These are phyloP conservation scores for Cercospora sp. DNA, from an alignment of 2,329 filamentous ascomycete species.

Conservation along the genomic window DNA sequence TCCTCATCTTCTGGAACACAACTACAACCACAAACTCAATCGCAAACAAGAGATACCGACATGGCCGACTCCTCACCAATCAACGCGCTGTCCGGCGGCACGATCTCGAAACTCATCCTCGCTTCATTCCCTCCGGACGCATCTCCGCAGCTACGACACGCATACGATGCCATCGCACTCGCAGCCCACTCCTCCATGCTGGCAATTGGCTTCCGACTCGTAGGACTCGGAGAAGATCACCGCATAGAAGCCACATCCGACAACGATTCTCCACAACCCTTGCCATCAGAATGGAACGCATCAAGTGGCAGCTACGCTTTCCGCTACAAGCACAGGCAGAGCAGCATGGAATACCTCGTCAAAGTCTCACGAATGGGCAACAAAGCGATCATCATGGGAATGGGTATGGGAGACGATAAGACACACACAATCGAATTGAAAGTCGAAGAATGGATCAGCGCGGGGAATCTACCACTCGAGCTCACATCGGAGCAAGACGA, in stretches of 20 bases:
- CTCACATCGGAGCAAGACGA: constrained; percentile 24
- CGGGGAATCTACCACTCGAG: constrained; percentile 56
- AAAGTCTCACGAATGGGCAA: constrained; percentile 79
- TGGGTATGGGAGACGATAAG: constrained; percentile 77
- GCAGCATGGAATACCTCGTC: constrained; percentile 78
- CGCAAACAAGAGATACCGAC: neutral
- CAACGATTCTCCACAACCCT: constrained; percentile 55
- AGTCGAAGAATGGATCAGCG: constrained; percentile 72
- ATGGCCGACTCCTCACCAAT: constrained; percentile 27
- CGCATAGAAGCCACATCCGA: constrained; percentile 50
- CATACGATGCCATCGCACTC: constrained; percentile 81
- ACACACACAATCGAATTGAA: constrained; percentile 76
- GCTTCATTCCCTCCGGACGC: constrained; percentile 45
- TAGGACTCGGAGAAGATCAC: constrained; percentile 83
- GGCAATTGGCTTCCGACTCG: constrained; percentile 74
- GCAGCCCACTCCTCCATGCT: constrained; percentile 81
- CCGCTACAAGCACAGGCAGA: constrained; percentile 82
- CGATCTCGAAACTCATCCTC: constrained; percentile 48
- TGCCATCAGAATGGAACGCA: constrained; percentile 80
- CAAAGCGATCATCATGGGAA: constrained; percentile 79
- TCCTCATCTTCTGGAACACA: neutral
- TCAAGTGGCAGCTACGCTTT: constrained; percentile 72
- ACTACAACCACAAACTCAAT: neutral
- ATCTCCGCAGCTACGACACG: constrained; percentile 58
- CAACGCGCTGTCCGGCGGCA: constrained; percentile 48